A percentile compares a stretch with the other conserved stretches of the same genome.
Evolutionary conservation across 2,329 filamentous ascomycete genomes (phyloP).

Genomic region (Cucurbitaria berberidis): DNA sequence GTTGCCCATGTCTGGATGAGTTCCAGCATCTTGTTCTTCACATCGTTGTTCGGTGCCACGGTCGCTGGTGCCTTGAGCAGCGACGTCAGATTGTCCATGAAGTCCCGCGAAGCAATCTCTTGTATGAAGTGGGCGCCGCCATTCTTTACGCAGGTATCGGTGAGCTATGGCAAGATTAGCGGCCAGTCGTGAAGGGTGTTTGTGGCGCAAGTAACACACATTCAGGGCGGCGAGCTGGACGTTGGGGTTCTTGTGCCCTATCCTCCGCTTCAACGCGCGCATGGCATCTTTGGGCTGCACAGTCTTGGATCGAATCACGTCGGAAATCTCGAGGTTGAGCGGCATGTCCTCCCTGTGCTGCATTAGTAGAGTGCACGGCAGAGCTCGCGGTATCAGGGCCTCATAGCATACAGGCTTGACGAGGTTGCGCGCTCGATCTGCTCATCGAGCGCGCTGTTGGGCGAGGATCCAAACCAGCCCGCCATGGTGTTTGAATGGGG

Average conservation of each 20-base stretch:
- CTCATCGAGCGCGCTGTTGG: conserved; percentile 90
- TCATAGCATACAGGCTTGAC: conserved; percentile 75
- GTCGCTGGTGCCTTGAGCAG: conserved; percentile 80
- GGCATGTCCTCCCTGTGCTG: conserved; percentile 84
- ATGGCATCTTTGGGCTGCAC: conserved; percentile 98
- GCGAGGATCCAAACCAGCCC: conserved; percentile 87
- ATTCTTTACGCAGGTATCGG: conserved; percentile 98
- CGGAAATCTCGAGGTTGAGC: conserved; percentile 96
- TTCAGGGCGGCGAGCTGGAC: conserved; percentile 94
- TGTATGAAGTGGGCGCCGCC: conserved; percentile 92
- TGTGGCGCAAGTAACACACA: conserved; percentile 55
- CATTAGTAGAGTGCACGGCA: conserved; percentile 13
- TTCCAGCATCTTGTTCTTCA: conserved; percentile 89
- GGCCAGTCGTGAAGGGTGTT: background rate
- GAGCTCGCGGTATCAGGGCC: background rate
- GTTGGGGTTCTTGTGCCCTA: conserved; percentile 98
- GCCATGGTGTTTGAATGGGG: conserved; percentile 66
- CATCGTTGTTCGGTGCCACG: conserved; percentile 79
- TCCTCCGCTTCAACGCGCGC: conserved; percentile 90
- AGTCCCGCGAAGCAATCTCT: conserved; percentile 95
- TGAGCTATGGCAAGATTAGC: conserved; percentile 65
- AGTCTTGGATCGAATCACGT: conserved; percentile 95
- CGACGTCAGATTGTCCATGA: conserved; percentile 96
- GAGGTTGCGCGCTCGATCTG: conserved; percentile 95
- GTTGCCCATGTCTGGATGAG: conserved; percentile 92